Conservation (phyloP, 129 eudicot species). For the Flaveria robusta region DNA sequence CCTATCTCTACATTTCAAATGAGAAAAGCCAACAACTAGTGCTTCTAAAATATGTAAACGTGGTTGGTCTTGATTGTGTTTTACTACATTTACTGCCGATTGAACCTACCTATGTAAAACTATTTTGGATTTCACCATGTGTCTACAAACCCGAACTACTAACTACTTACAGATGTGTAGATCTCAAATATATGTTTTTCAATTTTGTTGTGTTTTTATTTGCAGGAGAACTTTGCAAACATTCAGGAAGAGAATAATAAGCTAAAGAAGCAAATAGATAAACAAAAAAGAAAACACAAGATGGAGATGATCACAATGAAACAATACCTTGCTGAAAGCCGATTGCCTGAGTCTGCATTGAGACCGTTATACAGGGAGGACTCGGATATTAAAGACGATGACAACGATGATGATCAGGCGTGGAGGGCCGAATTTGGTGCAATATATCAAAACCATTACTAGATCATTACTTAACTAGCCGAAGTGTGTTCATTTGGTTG, state of each 20-base stretch:
- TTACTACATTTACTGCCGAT: neutral
- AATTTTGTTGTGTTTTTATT: neutral
- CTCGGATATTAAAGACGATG: slow-evolving; percentile 37
- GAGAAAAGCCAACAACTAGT: too few species aligned
- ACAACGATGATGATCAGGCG: slow-evolving; percentile 78
- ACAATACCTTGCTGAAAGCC: slow-evolving; percentile 80
- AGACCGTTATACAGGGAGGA: slow-evolving; percentile 60
- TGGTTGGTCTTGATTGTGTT: neutral
- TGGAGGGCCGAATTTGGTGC: slow-evolving; percentile 96
- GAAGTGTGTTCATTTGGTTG: slow-evolving; percentile 15
- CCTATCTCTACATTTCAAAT: too few species aligned
- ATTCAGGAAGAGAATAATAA: slow-evolving; percentile 72
- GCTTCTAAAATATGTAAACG: too few species aligned
- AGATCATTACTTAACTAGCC: neutral
- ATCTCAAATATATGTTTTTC: neutral
- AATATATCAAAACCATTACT: slow-evolving; percentile 74
- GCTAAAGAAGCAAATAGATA: slow-evolving; percentile 72
- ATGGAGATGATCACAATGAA: slow-evolving; percentile 97
- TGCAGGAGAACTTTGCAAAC: slow-evolving; percentile 57
- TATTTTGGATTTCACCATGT: too few species aligned
- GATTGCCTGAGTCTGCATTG: slow-evolving; percentile 80
- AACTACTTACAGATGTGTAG: neutral
- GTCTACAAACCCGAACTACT: too few species aligned
- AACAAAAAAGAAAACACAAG: slow-evolving; percentile 85
- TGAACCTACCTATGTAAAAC: too few species aligned